Conservation (phyloP, 2,329 filamentous ascomycete species). For the Cercospora sesami region DNA sequence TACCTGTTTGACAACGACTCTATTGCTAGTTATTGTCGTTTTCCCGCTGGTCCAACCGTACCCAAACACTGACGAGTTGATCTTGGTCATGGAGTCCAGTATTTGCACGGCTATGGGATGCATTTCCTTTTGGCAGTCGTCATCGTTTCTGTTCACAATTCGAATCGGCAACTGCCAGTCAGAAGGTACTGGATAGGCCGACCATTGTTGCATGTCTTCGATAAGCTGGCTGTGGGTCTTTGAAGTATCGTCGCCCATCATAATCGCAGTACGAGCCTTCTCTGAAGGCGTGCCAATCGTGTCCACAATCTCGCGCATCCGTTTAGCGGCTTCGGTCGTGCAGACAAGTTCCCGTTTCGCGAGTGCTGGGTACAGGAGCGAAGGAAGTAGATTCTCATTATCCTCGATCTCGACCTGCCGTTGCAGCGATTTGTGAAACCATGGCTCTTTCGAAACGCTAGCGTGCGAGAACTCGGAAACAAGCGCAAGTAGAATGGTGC, state of each 20-base stretch:
- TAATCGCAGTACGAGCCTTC: constrained; percentile 58
- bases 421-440: constrained; percentile 60
- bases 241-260: constrained; percentile 54
- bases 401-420: constrained; percentile 66
- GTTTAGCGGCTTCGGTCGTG: constrained; percentile 63
- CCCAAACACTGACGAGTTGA: constrained; percentile 71
- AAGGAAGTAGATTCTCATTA: constrained; percentile 59
- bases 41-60: constrained; percentile 65
- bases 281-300: constrained; percentile 64
- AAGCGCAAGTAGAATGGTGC: constrained; percentile 70
- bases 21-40: constrained; percentile 72
- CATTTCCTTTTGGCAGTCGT: constrained; percentile 43
- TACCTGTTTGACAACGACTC: constrained; percentile 65
- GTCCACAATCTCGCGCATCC: constrained; percentile 66
- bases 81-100: constrained; percentile 54
- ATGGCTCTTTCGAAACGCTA: constrained; percentile 49
- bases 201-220: constrained; percentile 45
- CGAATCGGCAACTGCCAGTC: constrained; percentile 63
- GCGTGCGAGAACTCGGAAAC: constrained; percentile 72
- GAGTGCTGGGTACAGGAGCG: constrained; percentile 64
- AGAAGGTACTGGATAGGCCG: constrained; percentile 55
- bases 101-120: constrained; percentile 50
- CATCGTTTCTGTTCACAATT: constrained; percentile 52
- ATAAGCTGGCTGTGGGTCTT: constrained; percentile 37
- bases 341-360: constrained; percentile 60